These are phyloP conservation scores for Picochlorum sp. DNA, from an alignment of 139 green algal species.

Conservation along the genomic window DNA sequence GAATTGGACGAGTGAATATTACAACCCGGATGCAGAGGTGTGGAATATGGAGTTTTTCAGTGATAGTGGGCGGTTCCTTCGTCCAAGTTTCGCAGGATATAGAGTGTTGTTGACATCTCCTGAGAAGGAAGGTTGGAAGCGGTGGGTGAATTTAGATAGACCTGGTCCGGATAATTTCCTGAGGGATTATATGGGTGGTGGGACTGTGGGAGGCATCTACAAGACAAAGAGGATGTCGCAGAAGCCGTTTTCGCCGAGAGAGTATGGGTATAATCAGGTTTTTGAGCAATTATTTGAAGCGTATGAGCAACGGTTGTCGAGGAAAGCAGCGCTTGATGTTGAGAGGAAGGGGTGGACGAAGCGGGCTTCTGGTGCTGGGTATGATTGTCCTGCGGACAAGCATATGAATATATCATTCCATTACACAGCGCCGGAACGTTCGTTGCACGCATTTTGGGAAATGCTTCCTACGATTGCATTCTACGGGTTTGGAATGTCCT, in stretches of 20 bases:
- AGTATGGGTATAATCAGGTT: slow-evolving; percentile 53
- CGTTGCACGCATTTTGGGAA: slow-evolving; percentile 19
- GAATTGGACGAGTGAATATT: slow-evolving; percentile 64
- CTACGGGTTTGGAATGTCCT: slow-evolving; percentile 37
- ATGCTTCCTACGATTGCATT: slow-evolving; percentile 18
- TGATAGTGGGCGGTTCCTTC: slow-evolving; percentile 35
- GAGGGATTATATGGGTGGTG: slow-evolving; percentile 30
- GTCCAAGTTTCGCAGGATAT: slow-evolving; percentile 44
- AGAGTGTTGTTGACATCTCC: slow-evolving; percentile 45
- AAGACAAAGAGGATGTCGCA: slow-evolving; percentile 17
- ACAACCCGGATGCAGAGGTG: slow-evolving; percentile 31
- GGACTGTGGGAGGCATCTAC: slow-evolving; percentile 23
- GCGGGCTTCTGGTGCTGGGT: slow-evolving; percentile 16
- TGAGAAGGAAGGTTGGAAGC: slow-evolving; percentile 16
- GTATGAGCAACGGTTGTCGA: slow-evolving; percentile 47
- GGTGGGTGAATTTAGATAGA: slow-evolving; percentile 32
- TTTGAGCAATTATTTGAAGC: slow-evolving; percentile 75
- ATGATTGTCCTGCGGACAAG: slow-evolving; percentile 51
- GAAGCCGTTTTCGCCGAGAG: neutral
- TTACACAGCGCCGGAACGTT: slow-evolving; percentile 26
- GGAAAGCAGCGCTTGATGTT: slow-evolving; percentile 1
- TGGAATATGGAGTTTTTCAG: slow-evolving; percentile 66
- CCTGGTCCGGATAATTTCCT: slow-evolving; percentile 24
- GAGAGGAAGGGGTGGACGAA: slow-evolving; percentile 10
- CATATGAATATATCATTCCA: slow-evolving; percentile 62